A percentile compares a stretch with the other conserved stretches of the same genome.
Evolutionary conservation across 2,329 filamentous ascomycete genomes (phyloP).

Genomic region (Teratosphaeria epicoccoides): DNA sequence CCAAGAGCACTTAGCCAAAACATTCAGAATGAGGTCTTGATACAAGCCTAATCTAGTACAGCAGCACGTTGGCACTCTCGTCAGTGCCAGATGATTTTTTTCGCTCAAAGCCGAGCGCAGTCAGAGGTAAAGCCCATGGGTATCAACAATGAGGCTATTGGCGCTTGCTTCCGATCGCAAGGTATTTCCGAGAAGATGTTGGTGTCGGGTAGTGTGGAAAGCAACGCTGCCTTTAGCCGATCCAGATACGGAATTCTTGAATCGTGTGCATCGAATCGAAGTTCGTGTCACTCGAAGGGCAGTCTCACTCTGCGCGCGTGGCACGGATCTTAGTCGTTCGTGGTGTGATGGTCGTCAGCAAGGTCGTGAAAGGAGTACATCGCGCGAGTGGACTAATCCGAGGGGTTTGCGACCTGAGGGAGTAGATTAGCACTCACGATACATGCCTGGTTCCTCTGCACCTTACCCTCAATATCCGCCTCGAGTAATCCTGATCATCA

Average conservation of each 20-base stretch:
- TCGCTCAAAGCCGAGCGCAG: background rate
- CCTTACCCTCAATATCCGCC: slow-evolving; percentile 83
- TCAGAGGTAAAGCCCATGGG: background rate
- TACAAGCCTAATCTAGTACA: background rate
- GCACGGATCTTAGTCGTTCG: background rate
- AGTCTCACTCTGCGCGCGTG: background rate
- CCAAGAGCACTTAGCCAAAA: background rate
- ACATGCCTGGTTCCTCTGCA: background rate
- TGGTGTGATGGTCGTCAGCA: background rate
- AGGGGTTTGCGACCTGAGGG: background rate
- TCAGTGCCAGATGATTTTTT: background rate
- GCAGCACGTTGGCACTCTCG: background rate
- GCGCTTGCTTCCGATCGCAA: background rate
- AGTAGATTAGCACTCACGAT: background rate
- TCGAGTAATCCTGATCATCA: slow-evolving; percentile 92
- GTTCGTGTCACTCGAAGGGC: background rate
- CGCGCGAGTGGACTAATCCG: background rate
- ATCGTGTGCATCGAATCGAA: background rate
- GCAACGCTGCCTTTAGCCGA: background rate
- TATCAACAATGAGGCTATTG: background rate
- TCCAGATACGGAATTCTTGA: background rate
- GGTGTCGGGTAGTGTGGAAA: background rate
- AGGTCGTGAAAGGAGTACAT: too few species aligned
- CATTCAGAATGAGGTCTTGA: background rate
- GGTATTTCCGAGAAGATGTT: background rate